A percentile compares a stretch with the other conserved stretches of the same genome.
Evolutionary conservation across 176 grass and related monocot species (phyloP).

Genomic region (Thinopyrum elongatum): DNA sequence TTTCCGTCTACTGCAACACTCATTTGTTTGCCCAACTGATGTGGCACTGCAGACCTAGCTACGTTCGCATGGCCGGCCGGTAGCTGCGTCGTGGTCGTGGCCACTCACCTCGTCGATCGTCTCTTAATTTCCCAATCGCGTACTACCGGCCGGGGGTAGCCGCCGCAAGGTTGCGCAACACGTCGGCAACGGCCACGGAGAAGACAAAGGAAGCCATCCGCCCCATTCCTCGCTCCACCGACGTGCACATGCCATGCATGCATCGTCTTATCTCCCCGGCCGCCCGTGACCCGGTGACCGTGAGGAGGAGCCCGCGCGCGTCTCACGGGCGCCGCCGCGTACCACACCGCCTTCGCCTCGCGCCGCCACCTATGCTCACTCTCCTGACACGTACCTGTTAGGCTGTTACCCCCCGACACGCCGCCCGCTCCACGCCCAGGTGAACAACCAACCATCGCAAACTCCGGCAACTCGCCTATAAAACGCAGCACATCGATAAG

Average conservation of each 20-base stretch:
- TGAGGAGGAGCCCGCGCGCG: background rate
- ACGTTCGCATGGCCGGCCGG: too few species aligned
- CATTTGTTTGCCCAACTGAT: too few species aligned
- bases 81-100: too few species aligned
- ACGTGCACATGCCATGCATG: slow-evolving; percentile 16
- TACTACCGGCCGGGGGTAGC: too few species aligned
- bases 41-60: too few species aligned
- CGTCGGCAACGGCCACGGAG: background rate
- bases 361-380: background rate
- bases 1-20: too few species aligned
- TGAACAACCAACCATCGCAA: too few species aligned
- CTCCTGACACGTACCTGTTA: background rate
- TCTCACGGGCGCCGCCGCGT: background rate
- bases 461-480: background rate
- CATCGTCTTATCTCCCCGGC: too few species aligned
- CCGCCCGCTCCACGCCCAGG: background rate
- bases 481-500: background rate
- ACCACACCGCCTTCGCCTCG: background rate
- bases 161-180: background rate
- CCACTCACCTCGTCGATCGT: too few species aligned
- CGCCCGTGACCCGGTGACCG: background rate
- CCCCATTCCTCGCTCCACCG: background rate
- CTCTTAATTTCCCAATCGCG: too few species aligned
- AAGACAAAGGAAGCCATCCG: background rate
- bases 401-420: background rate